phyloP scores from a whole-genome alignment of 306 rosid species.

The Nissolia schottii region DNA sequence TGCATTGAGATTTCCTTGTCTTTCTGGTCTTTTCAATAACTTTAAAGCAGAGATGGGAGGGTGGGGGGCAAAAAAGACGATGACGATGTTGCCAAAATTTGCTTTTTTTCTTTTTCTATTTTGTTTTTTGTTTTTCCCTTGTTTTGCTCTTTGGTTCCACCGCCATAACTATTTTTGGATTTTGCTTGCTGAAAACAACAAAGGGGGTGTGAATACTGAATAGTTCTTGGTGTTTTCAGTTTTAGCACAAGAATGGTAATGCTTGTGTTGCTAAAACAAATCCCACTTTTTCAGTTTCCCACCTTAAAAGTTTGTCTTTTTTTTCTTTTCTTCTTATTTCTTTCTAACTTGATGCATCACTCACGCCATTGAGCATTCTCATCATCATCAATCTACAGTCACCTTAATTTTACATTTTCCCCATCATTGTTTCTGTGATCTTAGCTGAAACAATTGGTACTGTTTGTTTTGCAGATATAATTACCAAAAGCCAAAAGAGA shows the following conservation, averaged over 20 bases:
- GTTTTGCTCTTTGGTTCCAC: conserved; percentile 23
- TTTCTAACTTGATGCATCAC: conserved; percentile 30
- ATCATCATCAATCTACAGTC: conserved; percentile 37
- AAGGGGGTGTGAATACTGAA: conserved; percentile 29
- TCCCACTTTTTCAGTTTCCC: conserved; percentile 24
- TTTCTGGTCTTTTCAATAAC: conserved; percentile 15
- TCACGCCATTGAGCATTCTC: conserved; percentile 34
- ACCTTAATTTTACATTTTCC: conserved; percentile 43
- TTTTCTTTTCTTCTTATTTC: no score
- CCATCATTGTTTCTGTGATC: conserved; percentile 28
- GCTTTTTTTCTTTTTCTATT: no score
- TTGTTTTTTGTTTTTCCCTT: not conserved
- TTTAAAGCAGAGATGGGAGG: no score
- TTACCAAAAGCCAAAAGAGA: conserved; percentile 34
- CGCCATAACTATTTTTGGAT: conserved; percentile 18
- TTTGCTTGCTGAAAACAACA: conserved; percentile 37
- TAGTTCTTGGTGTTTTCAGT: conserved; percentile 32
- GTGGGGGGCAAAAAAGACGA: conserved; percentile 8
- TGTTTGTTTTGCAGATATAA: conserved; percentile 37
- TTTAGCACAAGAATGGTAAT: conserved; percentile 47
- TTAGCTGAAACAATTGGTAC: conserved; percentile 34
- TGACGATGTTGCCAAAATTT: not conserved
- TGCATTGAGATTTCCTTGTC: conserved; percentile 26
- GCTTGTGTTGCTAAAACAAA: conserved; percentile 43
- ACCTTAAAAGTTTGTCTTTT: no score